Evolutionary conservation across 108 stramenopile species (phyloP), one percentile per base, ranked within the genome.

Genomic region (Cylindrotheca fusiformis): DNA sequence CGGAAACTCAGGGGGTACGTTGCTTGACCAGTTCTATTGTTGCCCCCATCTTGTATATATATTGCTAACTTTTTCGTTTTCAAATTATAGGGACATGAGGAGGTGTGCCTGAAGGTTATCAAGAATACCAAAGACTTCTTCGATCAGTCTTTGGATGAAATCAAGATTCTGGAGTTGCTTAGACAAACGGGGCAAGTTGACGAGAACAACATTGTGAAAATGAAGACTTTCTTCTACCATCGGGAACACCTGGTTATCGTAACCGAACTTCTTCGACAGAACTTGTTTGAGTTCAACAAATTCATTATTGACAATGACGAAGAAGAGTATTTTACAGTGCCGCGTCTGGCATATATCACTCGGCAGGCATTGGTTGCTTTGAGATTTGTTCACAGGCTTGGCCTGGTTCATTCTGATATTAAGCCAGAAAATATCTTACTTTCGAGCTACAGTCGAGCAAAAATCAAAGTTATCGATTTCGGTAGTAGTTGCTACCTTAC

Each of bases 121-220:
- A 99, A 98, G 79, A 99, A 98, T 74, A 96, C 93, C 49, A 99
- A 99, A 70, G 98, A 99, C 70, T 98, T 96, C 74, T 93, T 99
- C 62, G 98, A 99, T 72, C 98, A 99, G 69, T 93, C 89, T 3
- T 67, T 99, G 53, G 99, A 99, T 68, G 99, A 99, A 71, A 97
- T 98, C 59, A 97, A 97, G 79, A 93, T 99, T 27, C 77, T 99
- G 44, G 81, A 89, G 59, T 67, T 95, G 45, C 68, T 97, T 17
- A 84, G 88, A 27, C 84, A 89, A 54, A 89, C 88, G 12, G 90
- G 90, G 28, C 82, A 86, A 63, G 86, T 84, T 1, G 74, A 88
- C 47, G 77, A 85, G 52, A 80, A 90, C 60, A 74, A 92, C 61
- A 83, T 98, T 63, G 72, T 99, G 24, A 80, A 87, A 46, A 85